Evolutionary conservation across 306 rosid species (phyloP).

Genomic region (Senna siamea): DNA sequence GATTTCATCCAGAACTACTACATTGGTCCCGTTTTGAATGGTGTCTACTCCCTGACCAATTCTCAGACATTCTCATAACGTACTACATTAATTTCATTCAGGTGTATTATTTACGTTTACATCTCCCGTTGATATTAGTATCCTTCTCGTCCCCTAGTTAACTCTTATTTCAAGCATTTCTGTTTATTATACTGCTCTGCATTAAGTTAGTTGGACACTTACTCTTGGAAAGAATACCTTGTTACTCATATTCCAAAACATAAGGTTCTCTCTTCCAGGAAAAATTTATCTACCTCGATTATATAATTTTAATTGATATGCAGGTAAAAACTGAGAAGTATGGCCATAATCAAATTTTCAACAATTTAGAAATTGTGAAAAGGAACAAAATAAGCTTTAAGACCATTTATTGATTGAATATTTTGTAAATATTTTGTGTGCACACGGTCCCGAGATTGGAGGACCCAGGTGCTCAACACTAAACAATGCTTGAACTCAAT

Average conservation of each 20-base stretch:
- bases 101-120: slow-evolving; percentile 35
- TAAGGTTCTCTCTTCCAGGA: not conserved
- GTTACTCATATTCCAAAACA: not conserved
- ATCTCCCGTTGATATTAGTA: not conserved
- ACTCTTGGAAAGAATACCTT: too few relatives aligned
- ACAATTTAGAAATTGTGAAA: not conserved
- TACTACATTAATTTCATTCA: slow-evolving; percentile 57
- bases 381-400: not conserved
- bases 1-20: slow-evolving; percentile 70
- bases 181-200: not conserved
- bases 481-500: not conserved
- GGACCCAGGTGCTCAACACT: not conserved
- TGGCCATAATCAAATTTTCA: not conserved
- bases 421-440: not conserved
- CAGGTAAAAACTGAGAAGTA: not conserved
- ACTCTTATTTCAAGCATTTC: not conserved
- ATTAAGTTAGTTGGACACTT: too few relatives aligned
- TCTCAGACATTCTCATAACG: slow-evolving; percentile 53
- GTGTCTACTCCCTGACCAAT: slow-evolving; percentile 50
- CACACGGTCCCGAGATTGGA: too few relatives aligned
- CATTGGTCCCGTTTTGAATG: slow-evolving; percentile 46
- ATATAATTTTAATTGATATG: not conserved
- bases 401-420: not conserved
- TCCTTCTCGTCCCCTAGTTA: too few relatives aligned
- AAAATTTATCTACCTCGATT: not conserved